Conservation (phyloP, 1,139 yeast species). For the Suhomyces maxii region DNA sequence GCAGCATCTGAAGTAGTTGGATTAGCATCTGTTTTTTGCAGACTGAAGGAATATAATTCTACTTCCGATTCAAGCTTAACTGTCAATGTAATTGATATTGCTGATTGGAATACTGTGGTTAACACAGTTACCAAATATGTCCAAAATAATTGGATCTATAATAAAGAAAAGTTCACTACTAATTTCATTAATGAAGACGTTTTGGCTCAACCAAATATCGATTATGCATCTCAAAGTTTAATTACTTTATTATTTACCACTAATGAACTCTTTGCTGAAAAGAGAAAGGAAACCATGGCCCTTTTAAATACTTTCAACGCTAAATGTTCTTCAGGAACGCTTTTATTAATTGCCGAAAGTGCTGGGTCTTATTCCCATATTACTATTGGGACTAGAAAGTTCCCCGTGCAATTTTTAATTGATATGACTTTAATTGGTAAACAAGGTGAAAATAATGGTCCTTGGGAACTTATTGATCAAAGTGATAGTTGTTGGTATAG, state of each 20-base stretch:
- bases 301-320: constrained; percentile 54
- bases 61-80: constrained; percentile 36
- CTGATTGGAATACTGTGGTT: constrained; percentile 69
- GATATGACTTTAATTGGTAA: constrained; percentile 70
- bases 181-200: constrained; percentile 56
- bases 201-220: constrained; percentile 16
- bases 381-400: constrained; percentile 67
- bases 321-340: constrained; percentile 54
- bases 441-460: constrained; percentile 47
- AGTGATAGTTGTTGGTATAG: constrained; percentile 86
- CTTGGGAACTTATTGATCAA: constrained; percentile 65
- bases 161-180: constrained; percentile 37
- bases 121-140: constrained; percentile 43
- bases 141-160: constrained; percentile 53
- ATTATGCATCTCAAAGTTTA: constrained; percentile 32
- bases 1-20: constrained; percentile 85
- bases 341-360: constrained; percentile 73
- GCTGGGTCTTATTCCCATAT: constrained; percentile 90
- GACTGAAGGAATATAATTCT: constrained; percentile 43
- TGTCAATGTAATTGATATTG: constrained; percentile 67
- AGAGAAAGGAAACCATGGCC: constrained; percentile 59
- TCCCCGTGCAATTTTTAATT: constrained; percentile 79
- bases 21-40: constrained; percentile 57
- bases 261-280: constrained; percentile 76
- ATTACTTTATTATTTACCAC: constrained; percentile 82